Evolutionary conservation across 495 filamentous ascomycete species (phyloP).

Genomic region (Lineolata rhizophorae): DNA sequence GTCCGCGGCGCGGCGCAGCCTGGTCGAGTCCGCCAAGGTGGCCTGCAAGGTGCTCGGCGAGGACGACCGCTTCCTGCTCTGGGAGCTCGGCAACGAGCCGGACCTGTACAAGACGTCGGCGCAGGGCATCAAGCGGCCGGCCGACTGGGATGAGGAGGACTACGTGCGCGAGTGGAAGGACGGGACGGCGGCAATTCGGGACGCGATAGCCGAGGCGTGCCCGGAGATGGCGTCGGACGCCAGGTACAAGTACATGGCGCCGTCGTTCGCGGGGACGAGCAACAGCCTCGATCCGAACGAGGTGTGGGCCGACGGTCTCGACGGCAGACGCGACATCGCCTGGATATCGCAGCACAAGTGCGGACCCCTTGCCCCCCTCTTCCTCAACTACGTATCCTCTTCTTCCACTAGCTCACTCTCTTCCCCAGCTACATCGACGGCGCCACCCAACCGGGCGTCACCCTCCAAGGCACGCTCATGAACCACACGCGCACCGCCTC

Average conservation of each 20-base stretch:
- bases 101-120: slow-evolving; percentile 26
- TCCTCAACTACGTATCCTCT: slow-evolving; percentile 1
- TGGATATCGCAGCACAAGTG: slow-evolving; percentile 39
- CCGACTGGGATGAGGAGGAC: slow-evolving; percentile 30
- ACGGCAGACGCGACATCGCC: slow-evolving; percentile 27
- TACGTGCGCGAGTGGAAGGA: slow-evolving; percentile 42
- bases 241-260: slow-evolving; percentile 32
- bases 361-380: slow-evolving; percentile 4
- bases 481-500: slow-evolving; percentile 36
- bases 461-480: slow-evolving; percentile 39
- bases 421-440: slow-evolving; percentile 41
- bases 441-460: slow-evolving; percentile 37
- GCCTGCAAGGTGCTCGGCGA: slow-evolving; percentile 34
- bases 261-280: slow-evolving; percentile 33
- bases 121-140: slow-evolving; percentile 29
- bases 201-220: slow-evolving; percentile 25
- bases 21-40: slow-evolving; percentile 30
- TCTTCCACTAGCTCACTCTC: slow-evolving; percentile 25
- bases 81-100: slow-evolving; percentile 23
- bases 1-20: slow-evolving; percentile 23
- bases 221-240: slow-evolving; percentile 23
- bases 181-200: slow-evolving; percentile 24
- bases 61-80: slow-evolving; percentile 16
- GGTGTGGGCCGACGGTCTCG: too few species aligned
- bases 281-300: too few species aligned